Percentiles rank a stretch among this genome's conserved stretches.
These are phyloP conservation scores for Phytomonas francai DNA, from an alignment of 208 protist genomes.

Conservation along the genomic window DNA sequence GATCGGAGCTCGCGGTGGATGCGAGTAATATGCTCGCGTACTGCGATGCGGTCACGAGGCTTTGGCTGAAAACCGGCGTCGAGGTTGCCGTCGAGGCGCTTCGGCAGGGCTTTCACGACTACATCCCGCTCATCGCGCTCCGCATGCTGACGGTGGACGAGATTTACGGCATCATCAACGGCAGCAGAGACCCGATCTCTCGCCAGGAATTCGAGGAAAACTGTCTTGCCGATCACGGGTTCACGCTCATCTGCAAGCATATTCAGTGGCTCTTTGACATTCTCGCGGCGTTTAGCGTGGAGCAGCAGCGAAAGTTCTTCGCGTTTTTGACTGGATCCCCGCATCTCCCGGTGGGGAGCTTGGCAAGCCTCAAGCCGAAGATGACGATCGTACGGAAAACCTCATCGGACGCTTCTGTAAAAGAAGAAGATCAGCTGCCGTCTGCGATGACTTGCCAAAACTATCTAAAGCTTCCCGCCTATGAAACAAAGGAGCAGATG, in stretches of 20 bases:
- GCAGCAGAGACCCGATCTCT: conserved; percentile 40
- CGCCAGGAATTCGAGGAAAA: conserved; percentile 62
- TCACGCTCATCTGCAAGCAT: conserved; percentile 62
- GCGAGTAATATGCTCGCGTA: conserved; percentile 55
- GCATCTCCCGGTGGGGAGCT: conserved; percentile 76
- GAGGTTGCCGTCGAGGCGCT: conserved; percentile 36
- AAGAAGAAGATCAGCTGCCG: conserved; percentile 73
- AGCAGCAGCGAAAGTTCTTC: conserved; percentile 78
- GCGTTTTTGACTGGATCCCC: conserved; percentile 85
- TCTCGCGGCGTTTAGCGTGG: conserved; percentile 50
- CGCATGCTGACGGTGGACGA: conserved; percentile 64
- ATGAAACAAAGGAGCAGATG: conserved; percentile 75
- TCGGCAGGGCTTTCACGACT: conserved; percentile 62
- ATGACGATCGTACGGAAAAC: conserved; percentile 90
- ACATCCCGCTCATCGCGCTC: conserved; percentile 57
- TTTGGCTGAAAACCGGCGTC: conserved; percentile 61
- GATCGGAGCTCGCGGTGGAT: conserved; percentile 37
- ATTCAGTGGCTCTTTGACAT: conserved; percentile 86
- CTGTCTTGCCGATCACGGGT: conserved; percentile 82
- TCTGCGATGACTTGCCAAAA: conserved; percentile 92
- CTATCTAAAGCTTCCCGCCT: conserved; percentile 90
- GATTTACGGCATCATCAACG: conserved; percentile 48
- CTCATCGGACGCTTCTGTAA: conserved; percentile 33
- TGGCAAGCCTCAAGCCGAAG: conserved; percentile 56
- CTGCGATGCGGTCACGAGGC: conserved; percentile 52